A percentile compares a stretch with the other conserved stretches of the same genome.
phyloP scores from a whole-genome alignment of 257 asterid genomes.

The Cynanchum wilfordii region DNA sequence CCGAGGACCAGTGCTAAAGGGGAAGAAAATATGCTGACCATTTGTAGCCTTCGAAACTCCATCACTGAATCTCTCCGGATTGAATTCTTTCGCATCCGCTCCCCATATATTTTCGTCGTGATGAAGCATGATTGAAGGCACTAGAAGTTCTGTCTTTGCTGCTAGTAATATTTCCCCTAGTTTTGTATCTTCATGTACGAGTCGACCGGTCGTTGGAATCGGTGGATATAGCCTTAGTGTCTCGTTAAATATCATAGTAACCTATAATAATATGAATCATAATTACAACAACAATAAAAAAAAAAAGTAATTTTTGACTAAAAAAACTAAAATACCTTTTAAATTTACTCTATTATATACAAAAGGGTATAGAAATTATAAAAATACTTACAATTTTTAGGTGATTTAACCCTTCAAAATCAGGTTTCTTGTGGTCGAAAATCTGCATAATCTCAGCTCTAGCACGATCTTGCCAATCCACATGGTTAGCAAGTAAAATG shows the following conservation, averaged over 20 bases:
- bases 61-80: too few relatives aligned
- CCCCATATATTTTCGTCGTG: slow-evolving; percentile 22
- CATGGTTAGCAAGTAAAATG: slow-evolving; percentile 26
- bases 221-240: slow-evolving; percentile 39
- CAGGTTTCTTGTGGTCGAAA: slow-evolving; percentile 23
- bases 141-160: too few relatives aligned
- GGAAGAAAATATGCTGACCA: neutral
- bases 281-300: neutral
- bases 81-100: slow-evolving; percentile 17
- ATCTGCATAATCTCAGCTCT: slow-evolving; percentile 34
- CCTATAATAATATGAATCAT: slow-evolving; percentile 12
- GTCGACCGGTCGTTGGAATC: neutral
- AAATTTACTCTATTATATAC: too few relatives aligned
- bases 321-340: too few relatives aligned
- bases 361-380: too few relatives aligned
- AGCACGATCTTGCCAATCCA: slow-evolving; percentile 43
- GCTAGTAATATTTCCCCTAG: slow-evolving; percentile 31
- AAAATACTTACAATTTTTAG: slow-evolving; percentile 45
- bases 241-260: slow-evolving; percentile 39
- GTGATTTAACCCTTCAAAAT: slow-evolving; percentile 27
- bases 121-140: slow-evolving; percentile 19
- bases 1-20: neutral
- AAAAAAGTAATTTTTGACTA: too few relatives aligned
- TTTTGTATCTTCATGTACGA: slow-evolving; percentile 21
- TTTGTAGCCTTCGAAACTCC: too few relatives aligned